Evolutionary conservation across 75 land plant species (phyloP), one percentile per base, ranked within the genome.

Genomic region (Picea sitchensis): DNA sequence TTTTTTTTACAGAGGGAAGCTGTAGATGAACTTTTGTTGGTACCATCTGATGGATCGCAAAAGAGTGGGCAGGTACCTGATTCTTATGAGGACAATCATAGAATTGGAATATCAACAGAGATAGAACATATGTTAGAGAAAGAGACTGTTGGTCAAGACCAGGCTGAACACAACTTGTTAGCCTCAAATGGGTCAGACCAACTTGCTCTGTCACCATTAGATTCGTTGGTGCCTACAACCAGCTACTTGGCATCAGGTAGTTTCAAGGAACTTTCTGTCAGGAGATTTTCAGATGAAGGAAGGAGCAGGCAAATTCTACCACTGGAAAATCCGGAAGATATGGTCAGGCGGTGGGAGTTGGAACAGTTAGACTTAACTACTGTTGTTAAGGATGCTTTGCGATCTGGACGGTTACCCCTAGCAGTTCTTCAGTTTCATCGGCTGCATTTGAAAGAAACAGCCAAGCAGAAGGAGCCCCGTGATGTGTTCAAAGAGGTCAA

Each of bases 391-490:
- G 99, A 97, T 87, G 99, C 99, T 79, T 62, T 97, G 77, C 83
- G 81, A 36, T 88, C 91, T 77, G 96, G 94, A 59, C 94, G 96
- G 47, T 85, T 97, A 23, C 98, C 99, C 36, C 81, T 95, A 32
- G 99, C 96, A 65, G 99, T 97, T 62, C 94, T 93, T 65, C 94
- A 92, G 75, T 81, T 97, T 44, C 98, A 95, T 64, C 89, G 91
- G 60, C 80, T 88, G 64, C 92, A 82, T 58, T 87, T 65, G 38
- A 86, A 72, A 79, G 90, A 87, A n/a, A 21, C 83, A 57, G 65
- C 64, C 58, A 17, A 67, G 77, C 85, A 88, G 1, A 81, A 83
- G 54, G 90, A 87, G 56, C 77, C 81, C 65, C 80, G 84, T 82
- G 95, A 98, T 85, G 82, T 86, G 11, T 98, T 95, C 79, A 85